Evolutionary conservation across 352 stramenopile genomes (phyloP), one percentile per base, ranked within the genome.

Genomic region (Globisporangium splendens): DNA sequence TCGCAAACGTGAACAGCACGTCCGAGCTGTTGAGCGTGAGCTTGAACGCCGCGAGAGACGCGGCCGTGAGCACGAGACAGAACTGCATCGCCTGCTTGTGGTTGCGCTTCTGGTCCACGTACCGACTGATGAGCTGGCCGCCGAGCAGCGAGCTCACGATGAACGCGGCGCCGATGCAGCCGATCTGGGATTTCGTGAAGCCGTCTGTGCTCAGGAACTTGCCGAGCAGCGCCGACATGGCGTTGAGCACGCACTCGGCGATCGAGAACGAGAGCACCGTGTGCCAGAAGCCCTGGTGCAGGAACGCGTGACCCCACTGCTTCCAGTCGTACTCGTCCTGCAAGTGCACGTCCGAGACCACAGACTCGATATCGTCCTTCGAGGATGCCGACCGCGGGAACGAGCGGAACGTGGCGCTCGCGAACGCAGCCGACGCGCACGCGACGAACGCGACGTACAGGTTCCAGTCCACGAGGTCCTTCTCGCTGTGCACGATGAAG

Each of bases 241-340:
- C 78, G 57, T 89, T 91, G 10, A 88, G 28, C 31, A 89, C 46
- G 50, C 74, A 89, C 59, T 91, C 82, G 18, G 79, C 80, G 1
- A 91, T 50, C 10, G 78, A 86, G 56, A 91, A 89, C 1, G 72
- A 72, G 10, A 82, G 54, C 2, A 89, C 70, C 0, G 79, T 89
- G 63, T 86, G 62, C 69, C 57, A 79, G 55, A 89, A 91, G 3
- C 82, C 82, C 0, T 49, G 60, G 62, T 91, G 79, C 17, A 63
- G 65, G 62, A 91, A 91, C 13, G 79, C 77, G 38, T 60, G 78
- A 21, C 60, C 58, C 82, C 82, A 91, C 66, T 91, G 79, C 46
- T 68, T 66, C 79, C 79, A 89, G 48, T 91, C 78, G 62, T 90
- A 89, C 42, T 89, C 77, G 20, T 87, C 75, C 11, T 72, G 59